Conservation (phyloP, 2,329 filamentous ascomycete species). For the Arthroderma uncinatum region DNA sequence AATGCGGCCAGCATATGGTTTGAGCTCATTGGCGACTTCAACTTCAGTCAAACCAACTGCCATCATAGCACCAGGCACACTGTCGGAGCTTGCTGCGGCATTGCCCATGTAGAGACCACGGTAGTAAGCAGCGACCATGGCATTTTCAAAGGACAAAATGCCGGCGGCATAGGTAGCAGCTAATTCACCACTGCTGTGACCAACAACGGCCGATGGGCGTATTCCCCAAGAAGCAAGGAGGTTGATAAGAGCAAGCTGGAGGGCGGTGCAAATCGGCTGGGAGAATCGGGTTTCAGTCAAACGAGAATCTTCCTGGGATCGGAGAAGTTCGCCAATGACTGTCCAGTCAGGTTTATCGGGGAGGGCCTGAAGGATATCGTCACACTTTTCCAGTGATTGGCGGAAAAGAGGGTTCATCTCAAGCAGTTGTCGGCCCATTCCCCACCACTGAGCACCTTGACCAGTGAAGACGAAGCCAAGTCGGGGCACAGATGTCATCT, state of each 20-base stretch:
- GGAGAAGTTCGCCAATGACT: slow-evolving; percentile 4
- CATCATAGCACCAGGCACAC: slow-evolving; percentile 10
- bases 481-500: slow-evolving; percentile 12
- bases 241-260: slow-evolving; percentile 29
- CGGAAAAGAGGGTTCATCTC: slow-evolving; percentile 6
- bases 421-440: slow-evolving; percentile 26
- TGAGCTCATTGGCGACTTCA: slow-evolving; percentile 3
- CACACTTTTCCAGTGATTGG: slow-evolving; percentile 5
- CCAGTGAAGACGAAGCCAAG: slow-evolving; percentile 30
- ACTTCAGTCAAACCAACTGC: slow-evolving; percentile 8
- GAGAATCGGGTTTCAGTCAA: slow-evolving; percentile 8
- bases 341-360: slow-evolving; percentile 6
- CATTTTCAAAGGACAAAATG: slow-evolving; percentile 25
- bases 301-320: slow-evolving; percentile 6
- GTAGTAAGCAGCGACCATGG: slow-evolving; percentile 19
- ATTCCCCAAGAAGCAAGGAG: slow-evolving; percentile 26
- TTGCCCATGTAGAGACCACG: slow-evolving; percentile 9
- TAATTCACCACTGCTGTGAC: slow-evolving; percentile 32
- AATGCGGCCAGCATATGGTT: slow-evolving; percentile 8
- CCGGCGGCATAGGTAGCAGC: slow-evolving; percentile 29
- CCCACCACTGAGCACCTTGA: slow-evolving; percentile 29
- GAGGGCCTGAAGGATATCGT: neutral
- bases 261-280: slow-evolving; percentile 9
- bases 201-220: slow-evolving; percentile 20
- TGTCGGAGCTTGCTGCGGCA: slow-evolving; percentile 3